These are phyloP conservation scores for Xanthoconium separans DNA, from an alignment of 1,284 basidiomycete species.

Conservation along the genomic window DNA sequence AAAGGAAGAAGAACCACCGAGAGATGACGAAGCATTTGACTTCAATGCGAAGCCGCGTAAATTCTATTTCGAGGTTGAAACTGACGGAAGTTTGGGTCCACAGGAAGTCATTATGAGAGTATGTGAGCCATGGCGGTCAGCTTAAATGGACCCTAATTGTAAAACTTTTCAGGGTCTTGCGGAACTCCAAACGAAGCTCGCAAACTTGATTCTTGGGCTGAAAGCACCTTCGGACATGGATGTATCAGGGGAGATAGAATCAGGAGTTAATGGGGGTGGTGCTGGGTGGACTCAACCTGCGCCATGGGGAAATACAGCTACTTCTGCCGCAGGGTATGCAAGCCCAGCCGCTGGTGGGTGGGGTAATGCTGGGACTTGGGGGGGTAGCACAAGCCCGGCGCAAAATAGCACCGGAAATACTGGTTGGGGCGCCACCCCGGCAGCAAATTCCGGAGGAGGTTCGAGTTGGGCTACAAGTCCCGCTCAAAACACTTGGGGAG, in stretches of 20 bases:
- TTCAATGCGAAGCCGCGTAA: conserved; percentile 83
- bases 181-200: conserved; percentile 81
- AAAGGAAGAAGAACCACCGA: conserved; percentile 76
- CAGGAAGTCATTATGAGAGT: conserved; percentile 89
- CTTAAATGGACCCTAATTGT: neutral
- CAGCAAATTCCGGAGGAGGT: conserved; percentile 27
- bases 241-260: conserved; percentile 36
- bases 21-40: conserved; percentile 83
- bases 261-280: conserved; percentile 34
- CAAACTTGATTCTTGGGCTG: conserved; percentile 73
- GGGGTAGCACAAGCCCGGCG: conserved; percentile 30
- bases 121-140: conserved; percentile 10
- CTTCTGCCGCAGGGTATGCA: conserved; percentile 34
- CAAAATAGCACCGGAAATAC: conserved; percentile 27
- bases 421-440: conserved; percentile 28
- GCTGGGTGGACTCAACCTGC: conserved; percentile 24
- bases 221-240: conserved; percentile 64
- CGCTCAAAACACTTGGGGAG: conserved; percentile 30
- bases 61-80: conserved; percentile 92
- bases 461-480: conserved; percentile 40
- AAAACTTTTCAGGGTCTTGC: conserved; percentile 60
- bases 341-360: conserved; percentile 37
- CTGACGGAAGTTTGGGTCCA: conserved; percentile 84
- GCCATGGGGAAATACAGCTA: conserved; percentile 19
- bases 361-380: conserved; percentile 31